Evolutionary conservation across 2,329 filamentous ascomycete genomes (phyloP).

Genomic region (Orbilia quercus): DNA sequence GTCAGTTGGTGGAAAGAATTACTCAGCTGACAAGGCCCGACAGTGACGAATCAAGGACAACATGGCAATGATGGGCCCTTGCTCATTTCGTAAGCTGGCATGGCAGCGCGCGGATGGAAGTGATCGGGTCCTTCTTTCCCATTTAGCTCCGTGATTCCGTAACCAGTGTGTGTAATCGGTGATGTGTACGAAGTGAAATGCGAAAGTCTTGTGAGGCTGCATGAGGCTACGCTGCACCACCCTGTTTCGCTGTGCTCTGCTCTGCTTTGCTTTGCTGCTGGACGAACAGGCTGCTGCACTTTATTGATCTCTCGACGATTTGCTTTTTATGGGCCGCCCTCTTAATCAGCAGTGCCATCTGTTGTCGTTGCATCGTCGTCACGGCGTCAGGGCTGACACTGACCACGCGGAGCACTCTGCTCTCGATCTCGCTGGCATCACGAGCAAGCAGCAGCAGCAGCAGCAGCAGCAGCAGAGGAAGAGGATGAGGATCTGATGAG

Average conservation of each 20-base stretch:
- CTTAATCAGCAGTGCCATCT: neutral
- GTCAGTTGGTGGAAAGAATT: neutral
- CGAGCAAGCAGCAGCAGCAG: too few relatives aligned
- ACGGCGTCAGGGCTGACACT: slow-evolving; percentile 16
- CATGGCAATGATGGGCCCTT: neutral
- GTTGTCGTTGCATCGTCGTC: slow-evolving; percentile 24
- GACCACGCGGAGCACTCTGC: slow-evolving; percentile 3
- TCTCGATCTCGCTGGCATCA: neutral
- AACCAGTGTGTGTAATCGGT: neutral
- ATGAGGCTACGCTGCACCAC: slow-evolving; percentile 1
- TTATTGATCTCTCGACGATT: too few relatives aligned
- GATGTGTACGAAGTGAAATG: neutral
- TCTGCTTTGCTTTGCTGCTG: neutral
- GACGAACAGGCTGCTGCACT: too few relatives aligned
- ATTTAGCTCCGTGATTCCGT: slow-evolving; percentile 6
- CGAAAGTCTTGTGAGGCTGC: slow-evolving; percentile 10
- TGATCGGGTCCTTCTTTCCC: slow-evolving; percentile 6
- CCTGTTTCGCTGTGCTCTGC: neutral
- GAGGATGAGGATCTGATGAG: neutral
- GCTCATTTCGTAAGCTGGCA: slow-evolving; percentile 4
- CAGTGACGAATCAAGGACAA: neutral
- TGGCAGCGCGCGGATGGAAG: slow-evolving; percentile 4
- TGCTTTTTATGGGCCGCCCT: neutral
- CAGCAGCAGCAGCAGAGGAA: neutral
- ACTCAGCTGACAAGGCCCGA: slow-evolving; percentile 11